These are phyloP conservation scores for Podila epicladia DNA, from an alignment of 192 early-diverging fungal genomes.

Conservation along the genomic window DNA sequence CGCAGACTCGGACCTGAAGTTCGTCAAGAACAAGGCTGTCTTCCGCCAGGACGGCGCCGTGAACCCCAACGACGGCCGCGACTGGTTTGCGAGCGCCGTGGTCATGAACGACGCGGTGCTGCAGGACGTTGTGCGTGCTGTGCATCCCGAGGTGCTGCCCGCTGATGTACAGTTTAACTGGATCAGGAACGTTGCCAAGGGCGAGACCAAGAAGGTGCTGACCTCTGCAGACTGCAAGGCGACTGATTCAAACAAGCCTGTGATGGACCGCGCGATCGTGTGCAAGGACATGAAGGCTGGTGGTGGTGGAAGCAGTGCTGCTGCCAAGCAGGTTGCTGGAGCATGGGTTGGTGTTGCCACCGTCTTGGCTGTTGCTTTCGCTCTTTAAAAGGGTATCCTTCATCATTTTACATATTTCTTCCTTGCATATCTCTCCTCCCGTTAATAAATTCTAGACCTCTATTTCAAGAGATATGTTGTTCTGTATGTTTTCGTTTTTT, in stretches of 20 bases:
- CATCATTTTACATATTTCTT: neutral
- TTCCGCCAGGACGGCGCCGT: conserved; percentile 75
- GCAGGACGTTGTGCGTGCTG: conserved; percentile 73
- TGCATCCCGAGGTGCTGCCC: conserved; percentile 65
- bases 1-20: conserved; percentile 62
- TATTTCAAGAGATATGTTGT: no score
- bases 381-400: conserved; percentile 9
- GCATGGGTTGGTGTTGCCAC: conserved; percentile 25
- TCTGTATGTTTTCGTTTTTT: no score
- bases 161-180: conserved; percentile 62
- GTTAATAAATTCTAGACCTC: no score
- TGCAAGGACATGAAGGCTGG: conserved; percentile 47
- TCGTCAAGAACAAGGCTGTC: conserved; percentile 64
- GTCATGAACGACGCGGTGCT: conserved; percentile 74
- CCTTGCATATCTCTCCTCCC: neutral
- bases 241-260: conserved; percentile 39
- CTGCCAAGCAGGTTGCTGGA: conserved; percentile 17
- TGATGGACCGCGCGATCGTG: conserved; percentile 20
- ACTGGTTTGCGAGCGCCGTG: conserved; percentile 77
- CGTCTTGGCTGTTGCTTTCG: conserved; percentile 29
- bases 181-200: conserved; percentile 70
- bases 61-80: conserved; percentile 68
- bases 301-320: conserved; percentile 20
- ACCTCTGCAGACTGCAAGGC: conserved; percentile 65
- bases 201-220: conserved; percentile 51